phyloP scores from a whole-genome alignment of 768 basidiomycete species.

The Tulasnella sp. region DNA sequence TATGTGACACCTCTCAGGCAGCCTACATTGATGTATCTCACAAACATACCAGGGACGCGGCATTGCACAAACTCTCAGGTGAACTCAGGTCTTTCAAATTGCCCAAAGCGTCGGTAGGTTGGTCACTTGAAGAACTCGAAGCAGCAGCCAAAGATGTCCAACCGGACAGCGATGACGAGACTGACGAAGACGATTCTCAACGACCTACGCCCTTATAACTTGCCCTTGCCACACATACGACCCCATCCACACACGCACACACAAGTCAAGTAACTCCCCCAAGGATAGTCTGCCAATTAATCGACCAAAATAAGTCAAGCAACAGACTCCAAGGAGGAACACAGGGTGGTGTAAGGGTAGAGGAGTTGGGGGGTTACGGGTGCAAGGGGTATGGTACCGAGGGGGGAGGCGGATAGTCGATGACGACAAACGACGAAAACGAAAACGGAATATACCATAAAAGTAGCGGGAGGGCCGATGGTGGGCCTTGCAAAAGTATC shows the following conservation, averaged over 20 bases:
- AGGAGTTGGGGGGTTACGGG: neutral
- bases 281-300: neutral
- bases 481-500: too few relatives aligned
- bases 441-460: neutral
- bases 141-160: constrained; percentile 34
- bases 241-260: neutral
- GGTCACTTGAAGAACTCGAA: constrained; percentile 62
- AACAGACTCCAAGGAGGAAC: neutral
- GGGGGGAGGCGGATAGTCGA: neutral
- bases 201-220: too few relatives aligned
- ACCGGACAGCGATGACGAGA: constrained; percentile 63
- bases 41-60: constrained; percentile 41
- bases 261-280: too few relatives aligned
- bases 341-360: neutral
- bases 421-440: neutral
- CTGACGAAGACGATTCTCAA: constrained; percentile 4
- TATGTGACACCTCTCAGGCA: constrained; percentile 27
- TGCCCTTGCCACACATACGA: too few relatives aligned
- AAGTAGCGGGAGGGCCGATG: too few relatives aligned
- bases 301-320: neutral
- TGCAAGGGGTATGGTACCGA: neutral
- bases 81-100: constrained; percentile 33
- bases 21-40: neutral
- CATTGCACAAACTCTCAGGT: constrained; percentile 36
- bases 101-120: constrained; percentile 46